phyloP scores from a whole-genome alignment of 1,139 yeast species.

The Kluyveromyces sp. region DNA sequence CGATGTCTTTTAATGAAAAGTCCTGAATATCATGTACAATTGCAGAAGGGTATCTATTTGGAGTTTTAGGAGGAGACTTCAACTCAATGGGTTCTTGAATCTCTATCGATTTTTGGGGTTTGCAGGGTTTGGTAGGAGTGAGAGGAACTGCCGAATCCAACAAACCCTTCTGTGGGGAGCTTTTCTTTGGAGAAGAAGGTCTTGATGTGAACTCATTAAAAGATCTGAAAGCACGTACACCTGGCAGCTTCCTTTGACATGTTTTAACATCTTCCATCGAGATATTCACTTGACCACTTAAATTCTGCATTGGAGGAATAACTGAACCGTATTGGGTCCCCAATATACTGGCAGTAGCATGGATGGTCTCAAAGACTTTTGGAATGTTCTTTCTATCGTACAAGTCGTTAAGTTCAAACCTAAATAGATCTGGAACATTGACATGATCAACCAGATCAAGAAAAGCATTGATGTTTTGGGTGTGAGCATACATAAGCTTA shows the following conservation, averaged over 20 bases:
- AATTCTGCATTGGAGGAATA: conserved; percentile 56
- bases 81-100: too few species aligned
- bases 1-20: background rate
- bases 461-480: conserved; percentile 86
- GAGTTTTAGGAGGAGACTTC: background rate
- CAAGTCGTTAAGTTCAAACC: conserved; percentile 85
- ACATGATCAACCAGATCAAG: conserved; percentile 63
- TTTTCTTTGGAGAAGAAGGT: conserved; percentile 1
- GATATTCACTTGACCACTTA: conserved; percentile 59
- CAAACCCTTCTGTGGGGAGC: background rate
- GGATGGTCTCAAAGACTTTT: conserved; percentile 87
- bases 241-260: conserved; percentile 49
- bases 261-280: conserved; percentile 57
- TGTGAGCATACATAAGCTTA: conserved; percentile 75
- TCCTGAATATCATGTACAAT: conserved; percentile 1
- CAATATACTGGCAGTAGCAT: conserved; percentile 72
- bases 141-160: background rate
- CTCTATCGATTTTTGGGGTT: background rate
- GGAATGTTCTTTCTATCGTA: conserved; percentile 92
- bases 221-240: conserved; percentile 55
- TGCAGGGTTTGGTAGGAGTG: background rate
- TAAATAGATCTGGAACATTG: conserved; percentile 76
- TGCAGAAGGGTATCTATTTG: background rate
- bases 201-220: conserved; percentile 12
- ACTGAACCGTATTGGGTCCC: conserved; percentile 34